phyloP scores from a whole-genome alignment of 495 filamentous ascomycete species.

The Cladorrhinum samala region DNA sequence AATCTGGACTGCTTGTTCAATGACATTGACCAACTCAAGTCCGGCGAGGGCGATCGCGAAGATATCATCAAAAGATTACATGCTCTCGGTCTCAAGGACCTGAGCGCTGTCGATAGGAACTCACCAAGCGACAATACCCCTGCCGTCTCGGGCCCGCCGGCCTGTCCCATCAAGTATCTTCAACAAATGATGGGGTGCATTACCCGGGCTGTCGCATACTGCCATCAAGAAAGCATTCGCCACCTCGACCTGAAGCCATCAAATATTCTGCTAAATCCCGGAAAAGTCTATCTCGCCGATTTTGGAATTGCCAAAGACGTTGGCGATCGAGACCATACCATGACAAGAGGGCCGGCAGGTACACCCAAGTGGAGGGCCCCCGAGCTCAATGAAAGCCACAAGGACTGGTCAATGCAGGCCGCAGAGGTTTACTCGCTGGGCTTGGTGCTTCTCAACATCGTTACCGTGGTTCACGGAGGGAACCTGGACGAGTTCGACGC shows the following conservation, averaged over 20 bases:
- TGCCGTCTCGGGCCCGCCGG: no score
- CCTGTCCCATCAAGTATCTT: constrained; percentile 29
- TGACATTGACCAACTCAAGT: constrained; percentile 30
- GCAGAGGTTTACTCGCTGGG: constrained; percentile 36
- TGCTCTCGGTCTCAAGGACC: constrained; percentile 25
- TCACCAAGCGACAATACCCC: background rate
- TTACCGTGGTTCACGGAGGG: constrained; percentile 26
- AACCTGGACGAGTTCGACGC: constrained; percentile 32
- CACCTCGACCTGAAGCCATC: constrained; percentile 40
- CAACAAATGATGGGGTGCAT: constrained; percentile 33
- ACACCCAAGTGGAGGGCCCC: constrained; percentile 35
- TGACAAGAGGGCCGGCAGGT: constrained; percentile 27
- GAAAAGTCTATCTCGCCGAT: constrained; percentile 36
- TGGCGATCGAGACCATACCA: constrained; percentile 27
- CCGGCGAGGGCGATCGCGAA: constrained; percentile 24
- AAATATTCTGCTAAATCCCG: constrained; percentile 36
- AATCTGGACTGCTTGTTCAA: constrained; percentile 33
- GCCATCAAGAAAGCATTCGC: constrained; percentile 34
- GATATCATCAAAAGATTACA: constrained; percentile 27
- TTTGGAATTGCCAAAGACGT: constrained; percentile 39
- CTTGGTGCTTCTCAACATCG: constrained; percentile 29
- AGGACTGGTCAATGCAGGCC: constrained; percentile 33
- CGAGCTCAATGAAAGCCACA: constrained; percentile 22
- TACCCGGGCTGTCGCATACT: constrained; percentile 34
- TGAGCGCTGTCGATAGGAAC: constrained; percentile 16